Conservation (phyloP, 176 grass and related monocot genomes). For the Carex cristatella region DNA sequence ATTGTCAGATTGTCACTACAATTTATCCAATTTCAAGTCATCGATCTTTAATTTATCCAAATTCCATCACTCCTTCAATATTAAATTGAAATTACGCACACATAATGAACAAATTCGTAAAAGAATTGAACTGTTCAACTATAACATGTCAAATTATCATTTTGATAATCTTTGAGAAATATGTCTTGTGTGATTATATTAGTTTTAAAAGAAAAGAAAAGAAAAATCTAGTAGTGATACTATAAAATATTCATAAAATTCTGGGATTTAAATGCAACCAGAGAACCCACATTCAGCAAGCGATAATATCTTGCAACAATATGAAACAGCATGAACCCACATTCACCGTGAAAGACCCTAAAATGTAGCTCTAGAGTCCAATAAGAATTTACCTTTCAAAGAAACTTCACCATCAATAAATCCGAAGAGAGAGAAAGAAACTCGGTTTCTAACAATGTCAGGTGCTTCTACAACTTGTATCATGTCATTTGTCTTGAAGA, state of each 20-base stretch:
- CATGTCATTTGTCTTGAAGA: conserved; percentile 90
- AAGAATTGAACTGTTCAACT: too few relatives aligned
- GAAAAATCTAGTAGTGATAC: background rate
- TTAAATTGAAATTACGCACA: too few relatives aligned
- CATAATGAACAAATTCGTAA: too few relatives aligned
- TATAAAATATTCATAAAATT: background rate
- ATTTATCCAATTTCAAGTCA: background rate
- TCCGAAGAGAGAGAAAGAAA: conserved; percentile 68
- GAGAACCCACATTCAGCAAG: background rate
- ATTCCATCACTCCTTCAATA: too few relatives aligned
- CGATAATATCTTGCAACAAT: background rate
- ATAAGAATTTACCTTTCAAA: conserved; percentile 50
- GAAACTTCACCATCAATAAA: conserved; percentile 63
- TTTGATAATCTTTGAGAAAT: too few relatives aligned
- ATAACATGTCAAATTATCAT: too few relatives aligned
- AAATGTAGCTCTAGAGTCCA: background rate
- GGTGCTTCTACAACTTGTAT: conserved; percentile 74
- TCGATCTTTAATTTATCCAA: background rate
- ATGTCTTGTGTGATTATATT: too few relatives aligned
- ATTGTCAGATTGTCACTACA: too few relatives aligned
- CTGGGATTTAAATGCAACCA: background rate
- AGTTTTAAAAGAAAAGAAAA: too few relatives aligned
- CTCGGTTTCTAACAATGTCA: conserved; percentile 54
- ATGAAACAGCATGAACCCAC: background rate
- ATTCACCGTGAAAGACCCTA: background rate